Base-by-base conservation (phyloP, 2,329 filamentous ascomycete genomes). In the Colletotrichum incanum region DNA sequence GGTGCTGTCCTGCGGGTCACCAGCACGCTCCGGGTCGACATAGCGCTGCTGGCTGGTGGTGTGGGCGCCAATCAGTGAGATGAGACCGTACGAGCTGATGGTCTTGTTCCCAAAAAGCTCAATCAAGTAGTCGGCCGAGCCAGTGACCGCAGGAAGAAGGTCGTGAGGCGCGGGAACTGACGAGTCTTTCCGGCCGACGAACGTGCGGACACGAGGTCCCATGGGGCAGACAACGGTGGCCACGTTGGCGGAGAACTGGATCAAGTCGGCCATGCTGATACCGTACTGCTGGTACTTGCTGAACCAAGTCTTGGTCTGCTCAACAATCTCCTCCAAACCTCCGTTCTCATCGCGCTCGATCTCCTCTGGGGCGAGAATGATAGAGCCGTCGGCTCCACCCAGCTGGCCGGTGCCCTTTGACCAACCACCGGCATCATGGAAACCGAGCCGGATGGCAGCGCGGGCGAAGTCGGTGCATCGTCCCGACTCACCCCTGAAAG, bases 51-150 rank as follows among this genome's bases (percentile, higher is more conserved):
- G 84, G 3, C 85, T 85, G 3, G 85, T 84, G 1, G 85, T 85
- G 76, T 90, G 88, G 0, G 88, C 87, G 55, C 88, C 88, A 9
- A 90, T 78, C 1, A 90, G 84, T 2, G 88, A 87, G 1, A 86
- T 85, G 2, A 88, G 83, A 14, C 87, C 85, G 52, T 83, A 82
- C 0, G 84, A 82, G 23, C 78, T 80, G 73, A 90, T 88, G 2
- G 87, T 89, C 79, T 90, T 89, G 75, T 85, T 83, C 31, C 80
- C 76, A 77, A 89, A 90, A 5, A 88, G 80, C 31, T 81, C 76
- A 69, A 88, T 83, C 49, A 88, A 79, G 18, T 81, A 83, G 28
- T 85, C 81, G 31, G 86, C 85, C 14, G 78, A 74, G n/a, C 83
- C 82, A 52, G 80, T 77, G 1, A 81, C 78, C 58, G 80, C 78